Base-by-base conservation (phyloP, 768 basidiomycete genomes). In the Dioszegia crocea region DNA sequence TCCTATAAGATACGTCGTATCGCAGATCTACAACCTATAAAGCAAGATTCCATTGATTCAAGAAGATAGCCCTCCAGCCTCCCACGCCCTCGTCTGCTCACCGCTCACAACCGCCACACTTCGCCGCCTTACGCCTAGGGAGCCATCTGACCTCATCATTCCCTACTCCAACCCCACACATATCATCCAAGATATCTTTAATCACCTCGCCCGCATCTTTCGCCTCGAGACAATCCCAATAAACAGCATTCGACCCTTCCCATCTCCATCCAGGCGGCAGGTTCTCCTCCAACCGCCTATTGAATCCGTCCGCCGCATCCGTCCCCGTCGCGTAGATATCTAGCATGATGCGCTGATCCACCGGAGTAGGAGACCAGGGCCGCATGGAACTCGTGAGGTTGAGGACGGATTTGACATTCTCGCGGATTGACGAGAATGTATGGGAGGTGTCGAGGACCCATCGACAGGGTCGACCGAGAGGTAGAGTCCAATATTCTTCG, bases 231-330 rank as follows among this genome's bases (percentile, higher is more conserved):
- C 51, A 39, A 27, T 19, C 16, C 51, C 38, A 39, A 27, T 40
- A 53, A 4, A 24, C 26, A 8, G 51, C 51, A 8, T 11, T 39
- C 6, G 24, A 14, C 19, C 51, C 51, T 17, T 53, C 38, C 51
- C 51, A 53, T 53, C 51, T 39, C 51, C 51, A 53, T 27, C 51
- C 51, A 9, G 51, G 51, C 5, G 51, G 51, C 17, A 53, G 17
- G 5, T 9, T 16, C 19, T 53, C 51, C 3, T 27, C 16, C 17
- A 39, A 3, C 36, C 51, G 5, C 38, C 51, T 27, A 27, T 53
- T 24, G 38, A 53, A 40, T 14, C 26, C 51, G 3, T 16, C 24
- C 23, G 36, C 23, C 23, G 24, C 6, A 4, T 39, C 21, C 24
- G 38, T 39, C 33, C 31, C 38, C 14, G 38, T 19, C 24, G 51